A percentile compares a stretch with the other conserved stretches of the same genome.
Evolutionary conservation across 257 asterid species (phyloP).

Genomic region (Petunia axillaris): DNA sequence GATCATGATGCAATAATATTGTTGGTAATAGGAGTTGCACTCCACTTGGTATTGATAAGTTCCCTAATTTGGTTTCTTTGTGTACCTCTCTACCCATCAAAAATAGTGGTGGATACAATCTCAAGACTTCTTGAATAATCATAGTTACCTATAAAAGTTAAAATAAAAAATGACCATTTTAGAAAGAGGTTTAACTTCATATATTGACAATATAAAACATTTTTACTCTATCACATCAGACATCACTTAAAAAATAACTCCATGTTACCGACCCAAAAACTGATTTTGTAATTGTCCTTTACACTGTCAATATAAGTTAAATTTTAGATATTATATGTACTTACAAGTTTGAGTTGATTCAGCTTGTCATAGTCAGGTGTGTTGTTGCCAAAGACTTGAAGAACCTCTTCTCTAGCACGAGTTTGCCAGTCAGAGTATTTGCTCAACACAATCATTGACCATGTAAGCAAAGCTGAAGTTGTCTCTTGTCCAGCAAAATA

Average conservation of each 20-base stretch:
- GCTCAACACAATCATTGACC: slow-evolving; percentile 35
- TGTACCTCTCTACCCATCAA: slow-evolving; percentile 16
- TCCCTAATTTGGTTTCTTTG: slow-evolving; percentile 32
- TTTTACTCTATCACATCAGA: neutral
- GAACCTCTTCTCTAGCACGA: slow-evolving; percentile 37
- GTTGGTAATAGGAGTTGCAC: slow-evolving; percentile 29
- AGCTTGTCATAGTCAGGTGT: slow-evolving; percentile 28
- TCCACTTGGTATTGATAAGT: slow-evolving; percentile 30
- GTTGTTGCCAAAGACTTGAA: slow-evolving; percentile 21
- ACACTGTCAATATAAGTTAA: neutral
- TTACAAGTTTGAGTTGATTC: slow-evolving; percentile 38
- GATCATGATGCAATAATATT: slow-evolving; percentile 33
- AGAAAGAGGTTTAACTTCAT: neutral
- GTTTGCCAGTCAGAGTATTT: slow-evolving; percentile 32
- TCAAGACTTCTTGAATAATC: slow-evolving; percentile 39
- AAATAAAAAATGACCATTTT: neutral
- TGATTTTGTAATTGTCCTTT: neutral
- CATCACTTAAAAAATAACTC: neutral
- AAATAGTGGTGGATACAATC: slow-evolving; percentile 33
- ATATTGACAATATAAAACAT: neutral
- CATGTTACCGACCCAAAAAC: neutral
- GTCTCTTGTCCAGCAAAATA: slow-evolving; percentile 45
- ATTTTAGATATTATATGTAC: neutral
- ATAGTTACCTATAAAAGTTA: slow-evolving; percentile 26
- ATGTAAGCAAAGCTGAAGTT: slow-evolving; percentile 28